Conservation (phyloP, 2,329 filamentous ascomycete species). For the Xylogone sp. region DNA sequence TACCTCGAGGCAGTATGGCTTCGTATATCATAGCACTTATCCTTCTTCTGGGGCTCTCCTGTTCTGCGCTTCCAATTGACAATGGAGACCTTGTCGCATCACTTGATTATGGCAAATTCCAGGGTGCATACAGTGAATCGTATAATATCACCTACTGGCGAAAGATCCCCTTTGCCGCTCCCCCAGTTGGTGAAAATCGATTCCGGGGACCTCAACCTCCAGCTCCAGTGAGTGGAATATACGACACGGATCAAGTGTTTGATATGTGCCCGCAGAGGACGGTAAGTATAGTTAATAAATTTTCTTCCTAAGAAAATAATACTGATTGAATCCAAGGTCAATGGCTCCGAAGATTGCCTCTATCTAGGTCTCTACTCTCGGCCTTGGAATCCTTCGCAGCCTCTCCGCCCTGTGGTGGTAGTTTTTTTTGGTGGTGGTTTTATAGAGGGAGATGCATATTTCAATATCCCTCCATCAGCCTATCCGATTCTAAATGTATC, state of each 20-base stretch:
- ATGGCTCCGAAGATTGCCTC: constrained; percentile 56
- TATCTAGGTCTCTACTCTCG: constrained; percentile 58
- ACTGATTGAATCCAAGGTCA: constrained; percentile 28
- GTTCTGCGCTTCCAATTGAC: background rate
- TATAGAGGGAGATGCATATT: constrained; percentile 52
- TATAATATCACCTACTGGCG: constrained; percentile 58
- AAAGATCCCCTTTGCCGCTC: constrained; percentile 58
- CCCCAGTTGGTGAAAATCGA: constrained; percentile 52
- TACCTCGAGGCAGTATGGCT: background rate
- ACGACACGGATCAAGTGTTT: constrained; percentile 51
- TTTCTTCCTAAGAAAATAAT: background rate
- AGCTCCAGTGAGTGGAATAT: constrained; percentile 42
- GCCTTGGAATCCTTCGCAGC: constrained; percentile 43
- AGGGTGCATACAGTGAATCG: constrained; percentile 43
- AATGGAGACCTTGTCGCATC: constrained; percentile 31
- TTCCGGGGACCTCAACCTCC: constrained; percentile 60
- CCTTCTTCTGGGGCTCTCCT: background rate
- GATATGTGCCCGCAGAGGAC: constrained; percentile 57
- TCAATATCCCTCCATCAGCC: constrained; percentile 50
- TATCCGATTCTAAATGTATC: constrained; percentile 57
- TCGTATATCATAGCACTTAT: background rate
- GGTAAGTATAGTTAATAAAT: constrained; percentile 23
- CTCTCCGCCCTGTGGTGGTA: constrained; percentile 53
- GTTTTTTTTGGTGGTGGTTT: constrained; percentile 60
- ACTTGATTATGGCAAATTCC: constrained; percentile 48